Evolutionary conservation across 2,329 filamentous ascomycete species (phyloP), one percentile per base, ranked within the genome.

Genomic region (Volutella citrinella): DNA sequence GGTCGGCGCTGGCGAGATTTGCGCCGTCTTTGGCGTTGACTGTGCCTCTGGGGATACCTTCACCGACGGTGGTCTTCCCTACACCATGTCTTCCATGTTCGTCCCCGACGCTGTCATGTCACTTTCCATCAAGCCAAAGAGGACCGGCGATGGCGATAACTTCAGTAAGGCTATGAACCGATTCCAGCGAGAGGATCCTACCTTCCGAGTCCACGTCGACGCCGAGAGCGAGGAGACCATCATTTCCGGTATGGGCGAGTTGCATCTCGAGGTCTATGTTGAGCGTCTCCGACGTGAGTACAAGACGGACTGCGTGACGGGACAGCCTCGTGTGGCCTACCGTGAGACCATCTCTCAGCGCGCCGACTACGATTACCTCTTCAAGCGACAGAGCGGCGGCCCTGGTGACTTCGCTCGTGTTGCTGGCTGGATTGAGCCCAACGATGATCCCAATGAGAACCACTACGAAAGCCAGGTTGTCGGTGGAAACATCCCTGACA

Each of bases 131-230:
- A 89, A 87, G 65, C 93, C 93, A 29, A 97, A 97, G 74, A 82
- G 87, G 61, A 89, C 78, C 60, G 93, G 87, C 61, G 91, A 98
- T 55, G 82, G 84, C 38, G 81, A 87, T 59, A 93, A 94, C 70
- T 98, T 98, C 75, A 90, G 84, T 58, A 98, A 98, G 70, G 93
- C 93, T 50, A 97, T 98, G 82, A 93, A 91, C 62, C 87, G 93
- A 51, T 98, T 98, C 78, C 91, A 96, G 67, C 85, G 93, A 45
- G 93, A 98, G 67, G 93, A 98, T 55, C 93, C 93, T 5, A 98
- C 93, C 10, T 98, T 98, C 79, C 82, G 93, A 34, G 87, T 98
- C 22, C 84, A 88, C 53, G 89, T 95, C 53, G 93, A 98, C 57
- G 66, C 79, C 12, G 93, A 98, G 68, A 91, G 84, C 46, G 85